phyloP scores from a whole-genome alignment of 179 eudicot species.

The Silene noctiflora region DNA sequence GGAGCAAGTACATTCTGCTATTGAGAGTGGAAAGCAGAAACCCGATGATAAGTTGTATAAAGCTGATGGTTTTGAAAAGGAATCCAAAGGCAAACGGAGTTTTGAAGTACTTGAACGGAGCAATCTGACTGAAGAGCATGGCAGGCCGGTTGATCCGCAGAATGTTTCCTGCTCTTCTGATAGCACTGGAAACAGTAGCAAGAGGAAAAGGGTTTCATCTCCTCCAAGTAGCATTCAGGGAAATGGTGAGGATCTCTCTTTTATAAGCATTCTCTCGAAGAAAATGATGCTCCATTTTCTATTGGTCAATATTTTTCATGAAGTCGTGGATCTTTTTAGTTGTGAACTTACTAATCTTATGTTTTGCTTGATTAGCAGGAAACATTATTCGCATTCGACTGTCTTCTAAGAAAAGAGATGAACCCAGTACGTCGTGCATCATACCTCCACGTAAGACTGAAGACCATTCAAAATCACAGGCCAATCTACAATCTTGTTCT shows the following conservation, averaged over 20 bases:
- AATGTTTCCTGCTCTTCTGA: slow-evolving; percentile 52
- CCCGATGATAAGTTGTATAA: neutral
- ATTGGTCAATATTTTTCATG: too few relatives aligned
- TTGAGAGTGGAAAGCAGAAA: slow-evolving; percentile 18
- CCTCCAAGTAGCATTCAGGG: slow-evolving; percentile 26
- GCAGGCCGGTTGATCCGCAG: slow-evolving; percentile 32
- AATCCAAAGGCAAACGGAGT: slow-evolving; percentile 7
- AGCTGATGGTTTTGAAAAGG: neutral
- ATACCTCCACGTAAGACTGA: slow-evolving; percentile 15
- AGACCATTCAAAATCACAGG: neutral
- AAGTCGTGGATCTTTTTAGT: neutral
- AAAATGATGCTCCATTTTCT: neutral
- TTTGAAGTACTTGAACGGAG: slow-evolving; percentile 52
- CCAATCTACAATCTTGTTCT: slow-evolving; percentile 10
- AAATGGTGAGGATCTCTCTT: slow-evolving; percentile 35
- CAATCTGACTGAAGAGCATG: slow-evolving; percentile 62
- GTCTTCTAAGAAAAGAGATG: slow-evolving; percentile 35
- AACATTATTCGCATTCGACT: slow-evolving; percentile 43
- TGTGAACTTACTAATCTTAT: neutral
- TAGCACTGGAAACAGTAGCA: slow-evolving; percentile 56
- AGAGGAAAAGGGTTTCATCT: slow-evolving; percentile 41
- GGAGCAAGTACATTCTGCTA: neutral
- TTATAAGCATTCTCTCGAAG: too few relatives aligned
- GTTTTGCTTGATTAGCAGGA: slow-evolving; percentile 27
- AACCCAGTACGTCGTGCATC: slow-evolving; percentile 19